phyloP scores from a whole-genome alignment of 139 green algal genomes.

The Coelastrella sp. region DNA sequence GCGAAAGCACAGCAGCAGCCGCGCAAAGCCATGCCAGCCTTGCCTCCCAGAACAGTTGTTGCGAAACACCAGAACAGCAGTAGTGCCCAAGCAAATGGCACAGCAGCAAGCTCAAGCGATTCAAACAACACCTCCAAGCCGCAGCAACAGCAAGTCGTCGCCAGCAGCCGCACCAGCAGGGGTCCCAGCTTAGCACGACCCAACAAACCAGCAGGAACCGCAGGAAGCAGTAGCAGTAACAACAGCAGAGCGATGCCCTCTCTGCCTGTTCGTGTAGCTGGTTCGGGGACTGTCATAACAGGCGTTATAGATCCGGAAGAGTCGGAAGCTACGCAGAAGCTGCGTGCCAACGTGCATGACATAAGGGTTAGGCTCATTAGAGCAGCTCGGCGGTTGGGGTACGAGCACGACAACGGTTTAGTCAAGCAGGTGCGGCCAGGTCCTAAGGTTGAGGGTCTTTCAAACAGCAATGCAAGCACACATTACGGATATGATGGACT shows the following conservation, averaged over 20 bases:
- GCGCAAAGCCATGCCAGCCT: background rate
- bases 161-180: slow-evolving; percentile 10
- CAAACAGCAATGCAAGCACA: no score
- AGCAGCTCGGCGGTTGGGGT: slow-evolving; percentile 60
- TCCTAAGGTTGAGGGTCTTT: no score
- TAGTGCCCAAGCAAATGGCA: background rate
- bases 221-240: slow-evolving; percentile 17
- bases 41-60: slow-evolving; percentile 15
- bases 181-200: background rate
- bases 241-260: background rate
- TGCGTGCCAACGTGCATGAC: slow-evolving; percentile 51
- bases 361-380: slow-evolving; percentile 68
- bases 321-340: slow-evolving; percentile 52
- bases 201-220: background rate
- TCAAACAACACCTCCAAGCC: background rate
- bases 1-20: background rate
- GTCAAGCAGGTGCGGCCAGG: slow-evolving; percentile 62
- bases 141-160: background rate
- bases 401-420: slow-evolving; percentile 66
- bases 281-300: background rate
- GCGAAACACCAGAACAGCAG: background rate
- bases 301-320: slow-evolving; percentile 65
- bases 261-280: background rate
- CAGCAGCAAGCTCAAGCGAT: background rate
- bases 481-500: no score